phyloP scores from a whole-genome alignment of 805 yeast species.

The Spathaspora passalidarum region DNA sequence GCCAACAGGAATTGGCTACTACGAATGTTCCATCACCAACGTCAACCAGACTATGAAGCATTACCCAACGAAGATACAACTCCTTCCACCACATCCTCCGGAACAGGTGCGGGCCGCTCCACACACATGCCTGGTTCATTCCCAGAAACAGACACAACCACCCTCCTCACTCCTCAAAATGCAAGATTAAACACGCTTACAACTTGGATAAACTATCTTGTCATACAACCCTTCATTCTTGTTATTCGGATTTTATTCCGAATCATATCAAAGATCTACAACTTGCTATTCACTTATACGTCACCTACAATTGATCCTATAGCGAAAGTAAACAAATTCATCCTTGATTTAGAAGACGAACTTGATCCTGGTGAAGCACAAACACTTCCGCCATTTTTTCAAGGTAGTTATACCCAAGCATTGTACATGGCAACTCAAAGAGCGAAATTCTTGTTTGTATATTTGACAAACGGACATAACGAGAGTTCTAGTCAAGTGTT shows the following conservation, averaged over 20 bases:
- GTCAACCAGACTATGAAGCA: not conserved
- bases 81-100: not conserved
- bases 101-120: not conserved
- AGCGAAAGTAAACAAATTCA: slow-evolving; percentile 50
- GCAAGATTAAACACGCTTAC: not conserved
- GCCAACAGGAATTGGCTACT: not conserved
- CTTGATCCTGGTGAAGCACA: slow-evolving; percentile 11
- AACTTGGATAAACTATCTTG: slow-evolving; percentile 5
- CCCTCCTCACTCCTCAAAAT: not conserved
- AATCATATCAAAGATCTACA: slow-evolving; percentile 20
- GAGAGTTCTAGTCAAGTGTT: slow-evolving; percentile 58
- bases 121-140: slow-evolving; percentile 7
- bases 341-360: slow-evolving; percentile 49
- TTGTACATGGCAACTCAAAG: slow-evolving; percentile 65
- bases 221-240: slow-evolving; percentile 26
- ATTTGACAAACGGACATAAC: slow-evolving; percentile 69
- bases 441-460: slow-evolving; percentile 69
- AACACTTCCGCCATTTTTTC: slow-evolving; percentile 47
- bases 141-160: slow-evolving; percentile 1
- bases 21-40: not conserved
- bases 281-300: slow-evolving; percentile 23
- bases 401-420: slow-evolving; percentile 81
- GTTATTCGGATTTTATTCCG: slow-evolving; percentile 20
- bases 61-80: not conserved
- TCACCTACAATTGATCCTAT: slow-evolving; percentile 43